Conservation (phyloP, 2,329 filamentous ascomycete species). For the Colletotrichum higginsianum region DNA sequence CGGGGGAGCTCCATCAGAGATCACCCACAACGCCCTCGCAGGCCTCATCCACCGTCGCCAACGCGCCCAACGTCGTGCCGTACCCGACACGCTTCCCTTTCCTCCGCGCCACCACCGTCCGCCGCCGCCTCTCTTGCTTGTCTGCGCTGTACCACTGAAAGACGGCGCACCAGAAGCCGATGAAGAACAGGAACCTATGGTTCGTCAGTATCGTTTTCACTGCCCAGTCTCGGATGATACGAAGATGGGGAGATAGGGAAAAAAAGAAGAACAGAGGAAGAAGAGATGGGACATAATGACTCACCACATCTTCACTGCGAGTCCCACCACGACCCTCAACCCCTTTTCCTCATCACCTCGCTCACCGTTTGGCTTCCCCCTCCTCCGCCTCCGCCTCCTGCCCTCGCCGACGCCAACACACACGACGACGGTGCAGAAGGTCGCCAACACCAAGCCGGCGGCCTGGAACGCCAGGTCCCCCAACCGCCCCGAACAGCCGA, state of each 20-base stretch:
- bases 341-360: not conserved
- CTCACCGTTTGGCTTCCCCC: not conserved
- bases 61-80: conserved; percentile 29
- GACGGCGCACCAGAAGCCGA: conserved; percentile 33
- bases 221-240: not conserved
- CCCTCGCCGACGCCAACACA: conserved; percentile 13
- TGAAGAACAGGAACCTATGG: conserved; percentile 28
- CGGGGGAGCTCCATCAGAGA: conserved; percentile 3
- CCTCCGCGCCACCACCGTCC: not conserved
- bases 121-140: conserved; percentile 2
- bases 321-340: conserved; percentile 3
- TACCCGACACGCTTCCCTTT: conserved; percentile 30
- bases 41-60: conserved; percentile 28
- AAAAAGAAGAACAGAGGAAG: not conserved
- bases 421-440: conserved; percentile 20
- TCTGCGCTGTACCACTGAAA: conserved; percentile 21
- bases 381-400: not conserved
- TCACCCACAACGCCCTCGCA: conserved; percentile 22
- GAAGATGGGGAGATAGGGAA: too few species aligned
- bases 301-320: conserved; percentile 32
- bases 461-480: conserved; percentile 34
- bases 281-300: not conserved
- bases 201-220: conserved; percentile 1
- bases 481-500: conserved; percentile 4
- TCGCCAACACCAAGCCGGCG: conserved; percentile 22